phyloP scores from a whole-genome alignment of 129 eudicot genomes.

The Flaveria bidentis region DNA sequence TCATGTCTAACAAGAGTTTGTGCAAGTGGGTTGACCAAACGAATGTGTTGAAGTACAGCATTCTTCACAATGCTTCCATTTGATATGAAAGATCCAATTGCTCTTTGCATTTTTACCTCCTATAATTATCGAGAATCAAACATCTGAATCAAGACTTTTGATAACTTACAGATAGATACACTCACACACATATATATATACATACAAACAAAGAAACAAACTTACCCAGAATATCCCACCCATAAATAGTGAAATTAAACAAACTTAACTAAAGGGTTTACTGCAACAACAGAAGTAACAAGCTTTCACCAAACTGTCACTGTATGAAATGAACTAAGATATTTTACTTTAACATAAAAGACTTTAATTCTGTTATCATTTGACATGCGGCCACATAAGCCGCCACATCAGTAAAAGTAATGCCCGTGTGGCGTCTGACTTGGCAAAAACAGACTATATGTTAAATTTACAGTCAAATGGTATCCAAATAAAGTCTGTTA shows the following conservation, averaged over 20 bases:
- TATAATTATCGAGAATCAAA: not conserved
- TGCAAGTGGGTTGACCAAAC: slow-evolving; percentile 56
- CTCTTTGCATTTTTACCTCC: slow-evolving; percentile 76
- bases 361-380: not conserved
- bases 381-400: too few relatives aligned
- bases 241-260: not conserved
- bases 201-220: too few relatives aligned
- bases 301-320: too few relatives aligned
- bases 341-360: not conserved
- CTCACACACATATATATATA: not conserved
- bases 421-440: not conserved
- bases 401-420: not conserved
- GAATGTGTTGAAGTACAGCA: slow-evolving; percentile 70
- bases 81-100: slow-evolving; percentile 61
- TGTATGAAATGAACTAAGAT: too few relatives aligned
- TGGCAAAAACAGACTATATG: not conserved
- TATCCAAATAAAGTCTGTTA: not conserved
- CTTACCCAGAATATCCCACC: too few relatives aligned
- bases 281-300: too few relatives aligned
- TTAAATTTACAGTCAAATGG: not conserved
- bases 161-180: not conserved
- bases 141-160: not conserved
- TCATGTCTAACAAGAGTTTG: slow-evolving; percentile 41
- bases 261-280: not conserved
- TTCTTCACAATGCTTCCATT: slow-evolving; percentile 68